Percentiles rank a stretch among this genome's conserved stretches.
phyloP scores from a whole-genome alignment of 2,329 filamentous ascomycete species.

The Kalmusia sp. region DNA sequence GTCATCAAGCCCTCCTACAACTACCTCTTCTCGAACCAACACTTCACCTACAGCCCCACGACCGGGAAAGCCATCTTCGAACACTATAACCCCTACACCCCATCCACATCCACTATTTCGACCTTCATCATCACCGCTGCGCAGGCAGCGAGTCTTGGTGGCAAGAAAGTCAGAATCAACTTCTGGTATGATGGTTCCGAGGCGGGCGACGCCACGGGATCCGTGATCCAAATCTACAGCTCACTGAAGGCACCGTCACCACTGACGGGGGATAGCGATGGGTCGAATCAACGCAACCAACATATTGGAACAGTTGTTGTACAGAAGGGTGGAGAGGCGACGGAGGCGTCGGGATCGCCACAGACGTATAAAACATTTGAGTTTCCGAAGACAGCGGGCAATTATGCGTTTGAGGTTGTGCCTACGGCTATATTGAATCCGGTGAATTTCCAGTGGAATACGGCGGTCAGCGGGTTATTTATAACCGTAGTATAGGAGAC shows the following conservation, averaged over 20 bases:
- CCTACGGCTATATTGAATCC: not conserved
- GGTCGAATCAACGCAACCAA: not conserved
- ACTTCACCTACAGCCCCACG: not conserved
- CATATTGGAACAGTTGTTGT: not conserved
- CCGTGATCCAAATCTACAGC: not conserved
- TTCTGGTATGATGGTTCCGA: slow-evolving; percentile 5
- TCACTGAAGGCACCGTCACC: not conserved
- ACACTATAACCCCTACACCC: not conserved
- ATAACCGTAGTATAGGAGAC: too few relatives aligned
- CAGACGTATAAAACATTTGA: not conserved
- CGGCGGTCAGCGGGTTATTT: not conserved
- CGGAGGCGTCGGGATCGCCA: not conserved
- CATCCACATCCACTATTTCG: slow-evolving; percentile 5
- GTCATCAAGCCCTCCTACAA: slow-evolving; percentile 9
- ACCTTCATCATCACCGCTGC: slow-evolving; percentile 7
- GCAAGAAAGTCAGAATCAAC: slow-evolving; percentile 4
- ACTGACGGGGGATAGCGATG: not conserved
- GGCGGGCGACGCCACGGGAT: too few relatives aligned
- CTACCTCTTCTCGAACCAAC: slow-evolving; percentile 7
- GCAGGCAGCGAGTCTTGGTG: not conserved
- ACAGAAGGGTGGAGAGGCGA: not conserved
- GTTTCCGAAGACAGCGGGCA: not conserved
- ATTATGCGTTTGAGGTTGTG: not conserved
- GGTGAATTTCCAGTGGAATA: not conserved
- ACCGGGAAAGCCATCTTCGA: not conserved